Percentiles rank a stretch among this genome's conserved stretches.
phyloP scores from a whole-genome alignment of 805 yeast genomes.

The Brettanomyces bruxellensis region DNA sequence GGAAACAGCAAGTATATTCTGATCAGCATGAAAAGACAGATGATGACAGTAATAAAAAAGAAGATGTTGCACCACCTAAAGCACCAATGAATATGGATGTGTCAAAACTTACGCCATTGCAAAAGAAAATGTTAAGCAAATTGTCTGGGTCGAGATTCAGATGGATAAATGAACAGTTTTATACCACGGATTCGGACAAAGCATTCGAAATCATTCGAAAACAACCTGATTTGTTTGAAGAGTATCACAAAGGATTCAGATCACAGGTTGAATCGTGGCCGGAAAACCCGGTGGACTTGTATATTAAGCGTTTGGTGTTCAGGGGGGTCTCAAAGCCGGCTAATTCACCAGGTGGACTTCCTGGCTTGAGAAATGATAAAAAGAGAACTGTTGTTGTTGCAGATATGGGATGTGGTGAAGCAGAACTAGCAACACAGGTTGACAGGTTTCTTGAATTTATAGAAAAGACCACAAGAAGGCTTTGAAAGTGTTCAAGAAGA shows the following conservation, averaged over 20 bases:
- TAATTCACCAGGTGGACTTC: conserved; percentile 94
- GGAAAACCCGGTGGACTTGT: conserved; percentile 92
- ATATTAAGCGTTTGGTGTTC: conserved; percentile 59
- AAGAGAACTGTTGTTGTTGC: conserved; percentile 67
- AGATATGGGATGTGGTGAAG: conserved; percentile 99
- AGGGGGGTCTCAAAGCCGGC: conserved; percentile 53
- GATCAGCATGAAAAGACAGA: background rate
- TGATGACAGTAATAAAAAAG: background rate
- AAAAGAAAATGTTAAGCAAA: conserved; percentile 92
- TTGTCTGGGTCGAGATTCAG: conserved; percentile 91
- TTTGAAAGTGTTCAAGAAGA: conserved; percentile 15
- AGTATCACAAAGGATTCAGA: conserved; percentile 91
- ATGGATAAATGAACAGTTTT: conserved; percentile 97
- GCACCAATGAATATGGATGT: background rate
- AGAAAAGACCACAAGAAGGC: conserved; percentile 27
- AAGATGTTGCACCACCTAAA: background rate
- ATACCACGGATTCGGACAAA: conserved; percentile 70
- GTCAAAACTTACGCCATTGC: conserved; percentile 70
- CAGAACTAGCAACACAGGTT: conserved; percentile 68
- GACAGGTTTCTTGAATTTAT: conserved; percentile 31
- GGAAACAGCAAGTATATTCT: too few relatives aligned
- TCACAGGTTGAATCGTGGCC: conserved; percentile 98
- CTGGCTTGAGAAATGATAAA: conserved; percentile 45
- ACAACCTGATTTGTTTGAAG: conserved; percentile 86
- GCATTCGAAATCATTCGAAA: conserved; percentile 66